Evolutionary conservation across 352 stramenopile genomes (phyloP), one percentile per base, ranked within the genome.

Genomic region (Pelagophyceae sp.): DNA sequence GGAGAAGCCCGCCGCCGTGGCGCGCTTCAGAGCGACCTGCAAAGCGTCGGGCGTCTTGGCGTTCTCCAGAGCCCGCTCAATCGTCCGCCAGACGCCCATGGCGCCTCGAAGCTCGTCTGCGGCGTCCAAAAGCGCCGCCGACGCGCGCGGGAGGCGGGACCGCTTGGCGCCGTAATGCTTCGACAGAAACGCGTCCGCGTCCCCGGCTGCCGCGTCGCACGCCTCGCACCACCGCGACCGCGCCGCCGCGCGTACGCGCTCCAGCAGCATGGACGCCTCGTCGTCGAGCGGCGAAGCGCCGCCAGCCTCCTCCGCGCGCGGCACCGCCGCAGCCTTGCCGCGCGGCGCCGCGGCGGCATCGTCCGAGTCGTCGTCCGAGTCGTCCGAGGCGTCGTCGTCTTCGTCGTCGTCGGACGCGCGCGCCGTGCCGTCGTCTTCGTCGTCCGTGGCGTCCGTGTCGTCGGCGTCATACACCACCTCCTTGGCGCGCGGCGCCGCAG

Each of bases 341-440:
- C n/a, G n/a, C n/a, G n/a, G n/a, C n/a, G n/a, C n/a, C n/a, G n/a
- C n/a, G n/a, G n/a, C n/a, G n/a, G n/a, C n/a, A n/a, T 77, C 72
- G 32, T 38, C 45, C 23, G 40, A 29, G 72, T 69, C 71, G 31
- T 31, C 40, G 31, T 38, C n/a, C 25, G n/a, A 23, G 32, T 61
- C 27, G 3, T n/a, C n/a, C n/a, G n/a, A n/a, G n/a, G n/a, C n/a
- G 71, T 80, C 78, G 31, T 85, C 83, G 19, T 83, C 78, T 33
- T 83, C 83, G 37, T 80, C 84, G 2, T 88, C 78, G 25, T 88
- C 85, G 1, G 91, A 86, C 54, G 87, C 82, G 58, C 95, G 80
- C 32, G 72, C 76, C 38, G 80, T 76, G 33, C 67, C 90, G 45
- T 94, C 89, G 75, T 95, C 93, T 74, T 94, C 90, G 81, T 96